Conservation (phyloP, 768 basidiomycete species). For the Suillus paluster region DNA sequence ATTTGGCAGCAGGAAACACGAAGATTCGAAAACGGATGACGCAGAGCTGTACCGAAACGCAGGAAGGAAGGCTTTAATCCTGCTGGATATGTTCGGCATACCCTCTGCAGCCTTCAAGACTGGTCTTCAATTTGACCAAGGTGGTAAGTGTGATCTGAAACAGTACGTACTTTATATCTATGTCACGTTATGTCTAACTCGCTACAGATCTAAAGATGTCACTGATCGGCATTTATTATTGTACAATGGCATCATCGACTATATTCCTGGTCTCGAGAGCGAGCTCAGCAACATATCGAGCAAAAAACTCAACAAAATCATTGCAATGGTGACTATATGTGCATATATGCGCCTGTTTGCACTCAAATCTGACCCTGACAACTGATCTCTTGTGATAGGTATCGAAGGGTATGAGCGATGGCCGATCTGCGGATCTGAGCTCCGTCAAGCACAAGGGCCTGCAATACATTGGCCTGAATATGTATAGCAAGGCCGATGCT, state of each 20-base stretch:
- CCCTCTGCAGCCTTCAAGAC: no score
- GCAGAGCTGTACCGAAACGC: no score
- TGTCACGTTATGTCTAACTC: background rate
- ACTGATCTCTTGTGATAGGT: background rate
- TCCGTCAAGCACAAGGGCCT: conserved; percentile 8
- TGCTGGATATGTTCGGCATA: no score
- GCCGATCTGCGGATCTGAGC: conserved; percentile 1
- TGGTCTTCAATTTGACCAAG: background rate
- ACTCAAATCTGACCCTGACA: background rate
- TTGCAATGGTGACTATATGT: conserved; percentile 9
- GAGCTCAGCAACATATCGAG: background rate
- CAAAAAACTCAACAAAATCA: background rate
- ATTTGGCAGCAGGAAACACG: no score
- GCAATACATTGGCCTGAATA: background rate
- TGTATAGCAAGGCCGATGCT: background rate
- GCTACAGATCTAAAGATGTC: background rate
- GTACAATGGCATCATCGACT: background rate
- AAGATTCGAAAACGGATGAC: no score
- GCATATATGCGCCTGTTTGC: background rate
- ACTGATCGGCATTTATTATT: background rate
- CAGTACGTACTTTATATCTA: background rate
- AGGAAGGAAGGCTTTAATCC: no score
- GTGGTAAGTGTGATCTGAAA: background rate
- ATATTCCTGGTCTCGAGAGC: background rate
- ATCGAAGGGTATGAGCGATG: background rate